Conservation (phyloP, 179 eudicot species). For the Actinidia chinensis region DNA sequence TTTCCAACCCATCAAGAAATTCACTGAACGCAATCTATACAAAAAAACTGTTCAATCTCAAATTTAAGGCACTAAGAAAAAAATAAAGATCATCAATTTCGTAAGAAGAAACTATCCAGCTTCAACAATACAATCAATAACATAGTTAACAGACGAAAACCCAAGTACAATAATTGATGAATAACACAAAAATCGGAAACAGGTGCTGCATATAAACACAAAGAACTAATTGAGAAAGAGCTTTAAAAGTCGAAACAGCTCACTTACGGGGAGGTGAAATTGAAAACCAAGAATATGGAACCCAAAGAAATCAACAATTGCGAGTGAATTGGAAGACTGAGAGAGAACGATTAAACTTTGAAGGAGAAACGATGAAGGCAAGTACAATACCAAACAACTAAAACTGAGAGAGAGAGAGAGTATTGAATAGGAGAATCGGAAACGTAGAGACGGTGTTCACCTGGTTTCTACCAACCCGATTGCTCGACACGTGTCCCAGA, state of each 20-base stretch:
- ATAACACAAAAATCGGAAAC: background rate
- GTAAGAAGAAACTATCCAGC: background rate
- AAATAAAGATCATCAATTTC: background rate
- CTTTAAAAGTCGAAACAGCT: constrained; percentile 4
- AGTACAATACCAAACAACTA: background rate
- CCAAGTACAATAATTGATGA: background rate
- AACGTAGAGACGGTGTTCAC: constrained; percentile 13
- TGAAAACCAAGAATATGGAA: constrained; percentile 16
- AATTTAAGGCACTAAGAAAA: too few relatives aligned
- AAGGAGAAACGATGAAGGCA: background rate
- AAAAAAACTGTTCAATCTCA: background rate
- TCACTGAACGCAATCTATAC: constrained; percentile 6
- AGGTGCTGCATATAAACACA: background rate
- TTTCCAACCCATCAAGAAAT: constrained; percentile 15
- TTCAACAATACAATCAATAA: background rate
- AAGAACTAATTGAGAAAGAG: background rate
- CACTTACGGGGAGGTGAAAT: constrained; percentile 13
- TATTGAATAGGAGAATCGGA: constrained; percentile 26
- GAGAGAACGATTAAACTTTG: background rate
- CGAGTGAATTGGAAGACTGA: background rate
- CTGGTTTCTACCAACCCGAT: background rate
- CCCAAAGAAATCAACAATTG: background rate
- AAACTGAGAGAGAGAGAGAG: background rate
- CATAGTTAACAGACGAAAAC: background rate
- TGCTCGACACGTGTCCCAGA: constrained; percentile 11